Evolutionary conservation across 129 eudicot species (phyloP), one percentile per base, ranked within the genome.

Genomic region (Chrysanthemum lavandulifolium): DNA sequence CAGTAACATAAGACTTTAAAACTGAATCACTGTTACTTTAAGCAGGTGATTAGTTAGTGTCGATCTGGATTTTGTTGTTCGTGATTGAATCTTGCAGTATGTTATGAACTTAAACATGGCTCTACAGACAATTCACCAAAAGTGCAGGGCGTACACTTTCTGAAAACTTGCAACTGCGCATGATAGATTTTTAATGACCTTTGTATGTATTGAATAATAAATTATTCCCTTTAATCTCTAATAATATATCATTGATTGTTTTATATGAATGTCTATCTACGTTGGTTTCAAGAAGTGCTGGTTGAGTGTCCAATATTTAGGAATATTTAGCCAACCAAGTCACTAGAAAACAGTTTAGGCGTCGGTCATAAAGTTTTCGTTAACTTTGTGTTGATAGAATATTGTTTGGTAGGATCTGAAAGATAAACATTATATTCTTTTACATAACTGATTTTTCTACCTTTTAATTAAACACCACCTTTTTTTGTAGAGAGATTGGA

Each of bases 401-500:
- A 60, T 36, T 6, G 45, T 36, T 25, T 25, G 65, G 65, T 60
- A 60, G 6, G 0, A 55, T 21, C 50, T 45, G 31, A 66, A 61
- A 48, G 55, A 12, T 25, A 64, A 65, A 29, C 60, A 23, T 16
- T 36, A 21, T 23, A 40, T 54, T n/a, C 12, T 77, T 23, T 23
- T 25, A 23, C 15, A 36, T 29, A 18, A 48, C 10, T 64, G 8
- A 51, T 75, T 36, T 48, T 12, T 53, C 18, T 51, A 13, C 69
- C 27, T 36, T 6, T 36, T 48, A 33, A 49, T 10, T 59, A 18
- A 4, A 16, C 36, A 27, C 29, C 29, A 27, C 29, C 29, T 27
- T 27, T 27, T 76, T 64, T 43, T 80, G 84, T 83, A 94, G 98
- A 94, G 80, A 86, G 96, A 65, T 69, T 94, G 81, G 98, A 94